Evolutionary conservation across 2,329 filamentous ascomycete species (phyloP), one percentile per base, ranked within the genome.

Genomic region (Talaromyces verruculosus): DNA sequence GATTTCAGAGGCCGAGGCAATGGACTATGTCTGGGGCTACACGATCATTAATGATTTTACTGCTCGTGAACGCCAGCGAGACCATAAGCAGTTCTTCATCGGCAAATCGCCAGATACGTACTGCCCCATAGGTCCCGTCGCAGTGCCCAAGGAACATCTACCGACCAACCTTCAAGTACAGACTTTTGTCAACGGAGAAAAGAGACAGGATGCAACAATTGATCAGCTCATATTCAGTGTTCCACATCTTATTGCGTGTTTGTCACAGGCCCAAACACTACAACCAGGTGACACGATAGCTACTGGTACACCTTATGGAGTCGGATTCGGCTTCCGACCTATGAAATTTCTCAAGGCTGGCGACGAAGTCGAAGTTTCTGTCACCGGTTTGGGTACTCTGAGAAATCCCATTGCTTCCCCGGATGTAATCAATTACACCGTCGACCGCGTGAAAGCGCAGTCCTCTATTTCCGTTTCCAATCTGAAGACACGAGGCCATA

Each of bases 11-110:
- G 67, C 74, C 1, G 74, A 84, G 66, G 85, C 84, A 0, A 77
- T 80, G 77, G 75, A 82, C 13, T 71, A 86, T 69, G 83, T 87
- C 1, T 86, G 84, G 83, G 85, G 85, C 0, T 87, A 82, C 67
- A 85, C 84, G 0, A 85, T 85, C 43, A 79, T 84, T 51, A 87
- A 87, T 69, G 85, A 87, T 60, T 76, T 87, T n/a, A 85, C 84
- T 0, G 83, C 84, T 0, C 75, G 85, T 11, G 82, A 83, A 51
- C 78, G 80, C 68, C 85, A 87, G 71, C 73, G 83, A 30, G 84
- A 87, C 59, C 85, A 87, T 66, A 87, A 87, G 71, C 85, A 88
- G 67, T 87, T 87, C 71, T 87, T 83, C 64, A 81, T 88, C 59
- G 85, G 85, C 8, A 87, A 87, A 71, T 84, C 81, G 0, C 74